phyloP scores from a whole-genome alignment of 1,139 yeast genomes.

The Debaryomyces robertsiae region DNA sequence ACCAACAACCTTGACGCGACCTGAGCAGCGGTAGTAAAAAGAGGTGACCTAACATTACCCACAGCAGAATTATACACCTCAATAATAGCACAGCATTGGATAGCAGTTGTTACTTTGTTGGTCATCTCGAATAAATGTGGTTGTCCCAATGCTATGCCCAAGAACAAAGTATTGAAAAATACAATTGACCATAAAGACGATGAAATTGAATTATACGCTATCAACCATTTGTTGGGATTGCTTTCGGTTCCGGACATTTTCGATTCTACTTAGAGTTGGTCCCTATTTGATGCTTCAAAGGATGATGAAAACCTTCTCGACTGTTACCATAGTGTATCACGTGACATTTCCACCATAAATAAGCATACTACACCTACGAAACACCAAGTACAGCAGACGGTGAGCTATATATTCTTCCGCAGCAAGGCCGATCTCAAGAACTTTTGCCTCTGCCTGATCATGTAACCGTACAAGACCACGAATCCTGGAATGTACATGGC shows the following conservation, averaged over 20 bases:
- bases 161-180: constrained; percentile 43
- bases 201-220: constrained; percentile 48
- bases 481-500: constrained; percentile 39
- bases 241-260: constrained; percentile 12
- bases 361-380: too few species aligned
- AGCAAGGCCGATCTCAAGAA: not conserved
- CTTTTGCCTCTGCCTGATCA: constrained; percentile 32
- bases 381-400: too few species aligned
- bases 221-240: constrained; percentile 43
- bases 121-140: constrained; percentile 63
- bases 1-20: constrained; percentile 82
- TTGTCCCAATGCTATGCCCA: constrained; percentile 50
- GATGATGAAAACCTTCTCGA: constrained; percentile 1
- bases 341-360: too few species aligned
- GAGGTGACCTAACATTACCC: constrained; percentile 84
- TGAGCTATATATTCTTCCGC: constrained; percentile 6
- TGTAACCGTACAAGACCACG: constrained; percentile 31
- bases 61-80: constrained; percentile 78
- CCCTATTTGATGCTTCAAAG: too few species aligned
- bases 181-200: constrained; percentile 50
- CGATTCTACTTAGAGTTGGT: not conserved
- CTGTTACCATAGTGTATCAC: too few species aligned
- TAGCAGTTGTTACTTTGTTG: constrained; percentile 57
- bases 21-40: constrained; percentile 81
- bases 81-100: constrained; percentile 82